Evolutionary conservation across 2,329 filamentous ascomycete genomes (phyloP).

Genomic region (Phoma sp.): DNA sequence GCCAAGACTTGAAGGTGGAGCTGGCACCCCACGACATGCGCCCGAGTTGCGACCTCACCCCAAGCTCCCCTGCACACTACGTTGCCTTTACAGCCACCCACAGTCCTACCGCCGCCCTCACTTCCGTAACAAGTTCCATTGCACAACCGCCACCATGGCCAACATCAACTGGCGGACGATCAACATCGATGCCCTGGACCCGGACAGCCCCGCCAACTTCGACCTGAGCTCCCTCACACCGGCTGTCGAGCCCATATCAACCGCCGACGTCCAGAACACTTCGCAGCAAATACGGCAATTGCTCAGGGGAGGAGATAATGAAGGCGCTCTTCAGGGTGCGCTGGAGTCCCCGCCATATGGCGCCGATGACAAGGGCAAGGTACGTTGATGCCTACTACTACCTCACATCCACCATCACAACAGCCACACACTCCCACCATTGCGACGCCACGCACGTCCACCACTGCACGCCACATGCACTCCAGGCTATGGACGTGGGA

Average conservation of each 20-base stretch:
- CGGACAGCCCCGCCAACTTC: conserved; percentile 91
- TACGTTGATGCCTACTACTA: conserved; percentile 43
- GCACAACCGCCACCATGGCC: conserved; percentile 48
- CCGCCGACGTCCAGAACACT: conserved; percentile 79
- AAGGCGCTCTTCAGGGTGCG: conserved; percentile 84
- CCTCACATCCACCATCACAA: conserved; percentile 17
- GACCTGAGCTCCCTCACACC: conserved; percentile 84
- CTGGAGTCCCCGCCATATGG: conserved; percentile 84
- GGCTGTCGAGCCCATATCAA: conserved; percentile 74
- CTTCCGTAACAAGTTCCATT: conserved; percentile 11
- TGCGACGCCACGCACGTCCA: conserved; percentile 4
- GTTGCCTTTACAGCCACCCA: conserved; percentile 21
- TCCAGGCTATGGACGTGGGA: conserved; percentile 20
- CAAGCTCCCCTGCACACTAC: conserved; percentile 28
- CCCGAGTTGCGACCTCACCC: conserved; percentile 33
- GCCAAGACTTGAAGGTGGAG: conserved; percentile 37
- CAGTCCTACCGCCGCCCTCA: conserved; percentile 10
- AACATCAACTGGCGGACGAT: conserved; percentile 80
- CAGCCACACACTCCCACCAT: conserved; percentile 11
- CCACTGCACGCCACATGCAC: conserved; percentile 8
- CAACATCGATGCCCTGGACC: conserved; percentile 90
- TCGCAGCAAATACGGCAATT: conserved; percentile 86
- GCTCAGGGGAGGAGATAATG: conserved; percentile 82
- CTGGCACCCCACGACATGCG: conserved; percentile 37
- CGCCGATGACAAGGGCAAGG: conserved; percentile 61